Conservation (phyloP, 1,284 basidiomycete species). For the Heliocybe sulcata region DNA sequence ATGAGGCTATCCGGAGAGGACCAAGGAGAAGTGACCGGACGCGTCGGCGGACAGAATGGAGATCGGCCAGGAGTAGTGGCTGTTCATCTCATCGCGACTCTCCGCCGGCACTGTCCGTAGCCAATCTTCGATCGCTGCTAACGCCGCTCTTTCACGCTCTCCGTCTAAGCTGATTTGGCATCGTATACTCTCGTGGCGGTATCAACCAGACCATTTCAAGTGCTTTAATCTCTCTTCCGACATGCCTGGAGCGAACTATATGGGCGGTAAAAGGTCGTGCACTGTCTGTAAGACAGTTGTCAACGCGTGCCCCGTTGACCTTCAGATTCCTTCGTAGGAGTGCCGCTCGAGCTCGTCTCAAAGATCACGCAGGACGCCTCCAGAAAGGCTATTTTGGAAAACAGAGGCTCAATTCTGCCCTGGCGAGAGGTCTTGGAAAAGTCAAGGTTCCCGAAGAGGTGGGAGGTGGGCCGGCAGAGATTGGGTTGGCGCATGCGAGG, state of each 20-base stretch:
- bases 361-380: conserved; percentile 37
- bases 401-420: conserved; percentile 38
- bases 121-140: too few species aligned
- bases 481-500: conserved; percentile 1
- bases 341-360: conserved; percentile 42
- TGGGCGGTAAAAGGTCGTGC: conserved; percentile 47
- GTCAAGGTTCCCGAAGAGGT: neutral
- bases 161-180: too few species aligned
- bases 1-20: too few species aligned
- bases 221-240: neutral
- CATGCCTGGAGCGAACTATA: conserved; percentile 55
- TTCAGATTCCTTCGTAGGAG: conserved; percentile 29
- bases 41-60: too few species aligned
- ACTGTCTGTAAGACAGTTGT: conserved; percentile 1
- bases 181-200: too few species aligned
- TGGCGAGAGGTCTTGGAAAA: conserved; percentile 26
- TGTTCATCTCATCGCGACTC: too few species aligned
- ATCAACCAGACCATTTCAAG: neutral
- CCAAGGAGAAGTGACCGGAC: too few species aligned
- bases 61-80: too few species aligned
- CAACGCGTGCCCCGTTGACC: neutral
- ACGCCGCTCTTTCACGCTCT: too few species aligned
- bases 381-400: conserved; percentile 51
- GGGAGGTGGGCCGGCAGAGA: neutral
- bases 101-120: too few species aligned